Evolutionary conservation across 305 asterid genomes (phyloP), one percentile per base, ranked within the genome.

Genomic region (Nicotiana rustica): DNA sequence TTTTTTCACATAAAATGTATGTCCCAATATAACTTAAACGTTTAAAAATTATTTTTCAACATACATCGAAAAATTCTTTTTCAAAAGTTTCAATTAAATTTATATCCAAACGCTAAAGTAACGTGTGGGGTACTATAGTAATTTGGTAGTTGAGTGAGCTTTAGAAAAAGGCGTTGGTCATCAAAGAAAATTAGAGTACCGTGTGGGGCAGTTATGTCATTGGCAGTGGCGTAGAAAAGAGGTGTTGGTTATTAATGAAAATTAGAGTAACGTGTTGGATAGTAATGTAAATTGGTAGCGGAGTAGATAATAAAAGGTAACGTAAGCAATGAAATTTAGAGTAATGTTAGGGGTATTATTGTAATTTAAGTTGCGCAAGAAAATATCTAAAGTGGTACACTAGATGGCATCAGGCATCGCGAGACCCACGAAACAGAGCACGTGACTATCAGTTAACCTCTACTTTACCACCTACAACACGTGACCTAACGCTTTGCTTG

Each of bases 401-500:
- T 13, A 75, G 47, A 75, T 52, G 44, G 9, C 80, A 75, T 75
- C 80, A 75, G 17, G 35, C 41, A 56, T 56, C 65, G 79, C 0
- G 38, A 67, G 52, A 25, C 29, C 82, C 56, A 77, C 31, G 25
- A 52, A 18, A 77, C 79, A 49, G 38, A 64, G 60, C 85, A 77
- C 85, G 82, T 83, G 82, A 83, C 77, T 41, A 31, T 65, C 62
- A 49, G 5, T 35, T 2, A 29, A 62, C 78, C 55, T 33, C 55
- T 55, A 49, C 78, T 29, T 25, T 82, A 67, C 67, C 71, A 1
- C 21, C 31, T 57, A 65, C 75, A 60, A 65, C 75, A 60, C 81
- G 84, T 82, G 84, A 82, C 78, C 31, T 29, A 36, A 35, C 55
- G 65, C 4, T 14, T 14, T 36, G 60, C 25, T 73, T 10, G 2